Base-by-base conservation (phyloP, 148 eudicot species). In the Amaranthus hypochondriacus region DNA sequence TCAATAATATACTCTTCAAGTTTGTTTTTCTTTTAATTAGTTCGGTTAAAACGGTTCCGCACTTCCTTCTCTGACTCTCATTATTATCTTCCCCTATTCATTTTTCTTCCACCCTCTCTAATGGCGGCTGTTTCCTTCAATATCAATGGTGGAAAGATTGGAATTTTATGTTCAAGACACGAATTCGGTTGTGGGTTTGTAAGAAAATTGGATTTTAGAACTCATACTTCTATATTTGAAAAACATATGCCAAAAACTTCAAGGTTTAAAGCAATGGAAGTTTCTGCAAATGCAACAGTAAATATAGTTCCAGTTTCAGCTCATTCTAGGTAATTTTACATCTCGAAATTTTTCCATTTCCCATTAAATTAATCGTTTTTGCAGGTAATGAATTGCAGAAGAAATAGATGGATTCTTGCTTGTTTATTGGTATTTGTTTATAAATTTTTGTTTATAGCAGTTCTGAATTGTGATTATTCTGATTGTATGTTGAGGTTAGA, bases 41-140 rank as follows among this genome's bases (percentile, higher is more conserved):
- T 28, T 28, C 39, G 39, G 39, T 28, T 28, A 28, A 28, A 28
- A 28, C 39, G 39, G 39, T 28, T 28, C 39, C 39, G 1, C 39
- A 28, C 39, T 28, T 28, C 2, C 39, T 28, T 28, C 39, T 28
- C 39, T 2, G 39, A 28, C 39, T 28, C 39, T 44, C 51, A 56
- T 8, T 57, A 52, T 71, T 7, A 43, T 47, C 56, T 56, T 67
- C 49, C 14, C 43, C 71, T 44, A 15, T 56, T 65, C 9, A 68
- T 43, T 62, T 59, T 56, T 12, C 58, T 57, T 46, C 42, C 66
- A 8, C 48, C 28, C 8, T 56, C 78, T 55, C 70, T 67, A 21
- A 83, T 83, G 86, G 86, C 81, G 86, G 83, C 83, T 47, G 69
- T 74, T 4, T 44, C 74, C 0, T 55, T 68, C 11, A 68, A 56